phyloP scores from a whole-genome alignment of 139 green algal genomes.

The Tetradesmus obliquus region DNA sequence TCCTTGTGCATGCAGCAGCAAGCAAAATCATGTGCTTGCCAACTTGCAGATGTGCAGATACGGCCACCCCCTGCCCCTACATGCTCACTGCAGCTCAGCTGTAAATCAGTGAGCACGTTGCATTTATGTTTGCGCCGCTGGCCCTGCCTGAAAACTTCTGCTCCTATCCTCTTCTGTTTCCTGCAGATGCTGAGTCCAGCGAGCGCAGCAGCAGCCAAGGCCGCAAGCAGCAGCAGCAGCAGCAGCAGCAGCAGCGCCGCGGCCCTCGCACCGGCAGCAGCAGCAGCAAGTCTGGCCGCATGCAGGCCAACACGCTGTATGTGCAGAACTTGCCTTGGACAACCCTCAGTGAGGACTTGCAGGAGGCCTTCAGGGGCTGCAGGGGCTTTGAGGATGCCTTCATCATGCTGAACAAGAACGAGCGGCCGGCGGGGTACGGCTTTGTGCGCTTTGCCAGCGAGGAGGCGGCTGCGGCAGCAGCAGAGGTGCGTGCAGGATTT shows the following conservation, averaged over 20 bases:
- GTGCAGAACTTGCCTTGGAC: not conserved
- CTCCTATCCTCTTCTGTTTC: too few species aligned
- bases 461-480: not conserved
- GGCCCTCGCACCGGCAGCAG: not conserved
- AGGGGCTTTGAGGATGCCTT: not conserved
- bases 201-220: not conserved
- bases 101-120: too few species aligned
- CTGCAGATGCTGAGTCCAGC: not conserved
- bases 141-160: too few species aligned
- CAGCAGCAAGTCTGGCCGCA: not conserved
- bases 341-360: not conserved
- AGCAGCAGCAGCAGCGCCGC: not conserved
- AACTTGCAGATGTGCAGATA: too few species aligned
- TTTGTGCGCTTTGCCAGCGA: not conserved
- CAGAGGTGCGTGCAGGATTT: not conserved
- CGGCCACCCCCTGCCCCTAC: too few species aligned
- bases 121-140: too few species aligned
- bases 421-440: not conserved
- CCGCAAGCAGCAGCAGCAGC: slow-evolving; percentile 13
- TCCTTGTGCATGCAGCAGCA: too few species aligned
- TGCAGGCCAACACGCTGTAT: slow-evolving; percentile 2
- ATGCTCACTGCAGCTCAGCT: too few species aligned
- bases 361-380: not conserved
- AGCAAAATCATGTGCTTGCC: too few species aligned
- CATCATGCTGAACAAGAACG: not conserved